Evolutionary conservation across 129 eudicot genomes (phyloP).

Genomic region (Daucus carota): DH1_v3.0 NC_030387.2:41022001-41022500

Average conservation of each 20-base stretch:
- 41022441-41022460: not conserved
- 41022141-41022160: not conserved
- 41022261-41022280: conserved; percentile 11
- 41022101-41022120: conserved; percentile 15
- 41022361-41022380: not conserved
- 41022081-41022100: not conserved
- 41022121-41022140: not conserved
- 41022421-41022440: not conserved
- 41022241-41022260: not conserved
- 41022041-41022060: conserved; percentile 9
- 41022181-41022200: not conserved
- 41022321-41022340: conserved; percentile 1
- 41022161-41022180: not conserved
- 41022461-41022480: not conserved
- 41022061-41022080: conserved; percentile 4
- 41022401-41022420: not conserved
- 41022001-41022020: not conserved
- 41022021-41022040: not conserved
- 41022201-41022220: not conserved
- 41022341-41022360: not conserved
- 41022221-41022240: not conserved
- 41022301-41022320: not conserved
- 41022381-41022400: not conserved
- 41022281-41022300: conserved; percentile 13
- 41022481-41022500: not conserved